Evolutionary conservation across 108 stramenopile genomes (phyloP).

Genomic region (Nitzschia sp.): DNA sequence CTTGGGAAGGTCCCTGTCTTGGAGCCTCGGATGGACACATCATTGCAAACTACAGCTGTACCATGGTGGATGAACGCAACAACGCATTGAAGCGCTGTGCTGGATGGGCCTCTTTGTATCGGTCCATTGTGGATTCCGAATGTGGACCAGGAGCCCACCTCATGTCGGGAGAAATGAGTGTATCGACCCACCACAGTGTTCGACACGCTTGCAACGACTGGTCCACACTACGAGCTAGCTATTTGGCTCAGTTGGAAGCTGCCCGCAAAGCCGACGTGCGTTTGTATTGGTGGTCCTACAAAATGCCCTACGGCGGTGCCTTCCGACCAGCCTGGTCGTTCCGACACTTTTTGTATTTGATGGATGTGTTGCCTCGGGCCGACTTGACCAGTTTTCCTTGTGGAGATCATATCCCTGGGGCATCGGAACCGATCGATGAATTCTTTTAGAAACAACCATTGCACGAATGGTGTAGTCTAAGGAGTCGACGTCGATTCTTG

Average conservation of each 20-base stretch:
- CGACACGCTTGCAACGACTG: conserved; percentile 67
- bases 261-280: conserved; percentile 57
- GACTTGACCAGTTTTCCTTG: conserved; percentile 48
- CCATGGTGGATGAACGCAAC: conserved; percentile 31
- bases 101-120: conserved; percentile 53
- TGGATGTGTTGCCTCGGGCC: conserved; percentile 54
- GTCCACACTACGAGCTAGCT: conserved; percentile 47
- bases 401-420: conserved; percentile 17
- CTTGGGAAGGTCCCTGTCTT: conserved; percentile 60
- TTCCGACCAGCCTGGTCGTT: conserved; percentile 78
- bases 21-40: conserved; percentile 65
- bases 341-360: conserved; percentile 57
- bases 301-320: conserved; percentile 78
- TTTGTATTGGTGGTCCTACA: conserved; percentile 72
- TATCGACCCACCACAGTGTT: conserved; percentile 69
- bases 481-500: too few species aligned
- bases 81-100: conserved; percentile 46
- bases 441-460: neutral
- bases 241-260: conserved; percentile 48
- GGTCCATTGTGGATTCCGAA: conserved; percentile 45
- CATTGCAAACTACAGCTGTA: conserved; percentile 52
- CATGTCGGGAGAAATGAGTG: conserved; percentile 72
- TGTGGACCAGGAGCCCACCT: conserved; percentile 50
- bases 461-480: too few species aligned
- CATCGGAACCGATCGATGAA: conserved; percentile 6